A percentile compares a stretch with the other conserved stretches of the same genome.
These are phyloP conservation scores for Yamadazyma taylorii DNA, from an alignment of 1,139 yeast species.

Conservation along the genomic window DNA sequence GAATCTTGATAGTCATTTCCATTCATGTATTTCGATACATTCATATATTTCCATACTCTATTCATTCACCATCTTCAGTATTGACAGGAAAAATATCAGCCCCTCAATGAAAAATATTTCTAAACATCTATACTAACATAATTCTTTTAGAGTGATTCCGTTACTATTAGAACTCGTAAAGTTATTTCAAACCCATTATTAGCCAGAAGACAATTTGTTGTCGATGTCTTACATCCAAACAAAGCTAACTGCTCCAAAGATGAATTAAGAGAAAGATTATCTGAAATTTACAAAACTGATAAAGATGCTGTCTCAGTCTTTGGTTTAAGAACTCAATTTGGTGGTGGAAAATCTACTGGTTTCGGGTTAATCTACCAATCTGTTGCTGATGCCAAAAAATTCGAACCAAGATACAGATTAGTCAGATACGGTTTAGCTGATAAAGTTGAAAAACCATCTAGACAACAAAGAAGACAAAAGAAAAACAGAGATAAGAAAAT, in stretches of 20 bases:
- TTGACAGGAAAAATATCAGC: no score
- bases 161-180: conserved; percentile 99
- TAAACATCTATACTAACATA: conserved; percentile 31
- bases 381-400: conserved; percentile 95
- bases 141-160: conserved; percentile 87
- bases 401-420: conserved; percentile 99
- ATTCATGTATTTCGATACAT: no score
- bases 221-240: conserved; percentile 99
- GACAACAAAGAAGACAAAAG: conserved; percentile 99
- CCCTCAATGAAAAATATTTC: background rate
- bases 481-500: conserved; percentile 99
- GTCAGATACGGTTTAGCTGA: conserved; percentile 98
- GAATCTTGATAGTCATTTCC: no score
- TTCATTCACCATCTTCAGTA: no score
- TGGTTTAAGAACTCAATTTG: conserved; percentile 99
- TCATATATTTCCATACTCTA: no score
- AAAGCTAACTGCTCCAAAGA: conserved; percentile 99
- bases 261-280: conserved; percentile 97
- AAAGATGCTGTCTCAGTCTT: conserved; percentile 98
- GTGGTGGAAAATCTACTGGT: conserved; percentile 99
- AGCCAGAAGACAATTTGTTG: conserved; percentile 99
- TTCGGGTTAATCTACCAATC: conserved; percentile 99
- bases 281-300: conserved; percentile 96
- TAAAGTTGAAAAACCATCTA: conserved; percentile 95
- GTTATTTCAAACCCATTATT: conserved; percentile 99